phyloP scores from a whole-genome alignment of 1,139 yeast species.

The Pichia sp. region DNA sequence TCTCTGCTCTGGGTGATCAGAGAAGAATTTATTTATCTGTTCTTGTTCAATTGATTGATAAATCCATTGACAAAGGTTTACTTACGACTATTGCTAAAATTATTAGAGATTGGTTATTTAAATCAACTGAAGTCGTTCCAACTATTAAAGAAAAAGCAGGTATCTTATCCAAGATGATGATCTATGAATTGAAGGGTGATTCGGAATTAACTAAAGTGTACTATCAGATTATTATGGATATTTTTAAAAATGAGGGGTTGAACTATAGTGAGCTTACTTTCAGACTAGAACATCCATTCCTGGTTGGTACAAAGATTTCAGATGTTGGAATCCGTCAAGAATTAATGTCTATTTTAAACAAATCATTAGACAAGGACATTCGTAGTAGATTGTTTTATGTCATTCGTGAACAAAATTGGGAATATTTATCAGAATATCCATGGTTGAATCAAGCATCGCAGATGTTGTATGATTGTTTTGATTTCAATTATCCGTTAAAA shows the following conservation, averaged over 20 bases:
- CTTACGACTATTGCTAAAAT: conserved; percentile 70
- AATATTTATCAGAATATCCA: conserved; percentile 81
- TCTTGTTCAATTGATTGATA: conserved; percentile 83
- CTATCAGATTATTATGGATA: conserved; percentile 79
- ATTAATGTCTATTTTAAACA: conserved; percentile 74
- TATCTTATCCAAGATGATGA: conserved; percentile 86
- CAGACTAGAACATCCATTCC: conserved; percentile 93
- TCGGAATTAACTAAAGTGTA: conserved; percentile 72
- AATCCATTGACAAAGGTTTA: conserved; percentile 73
- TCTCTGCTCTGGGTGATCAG: conserved; percentile 84
- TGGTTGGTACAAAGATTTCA: conserved; percentile 84
- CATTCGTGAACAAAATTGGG: conserved; percentile 95
- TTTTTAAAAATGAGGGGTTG: conserved; percentile 76
- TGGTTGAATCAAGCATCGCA: conserved; percentile 96
- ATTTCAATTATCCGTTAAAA: conserved; percentile 40
- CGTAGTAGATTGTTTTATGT: conserved; percentile 78
- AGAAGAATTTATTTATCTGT: conserved; percentile 80
- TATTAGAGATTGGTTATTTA: conserved; percentile 86
- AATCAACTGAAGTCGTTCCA: conserved; percentile 71
- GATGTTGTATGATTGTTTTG: conserved; percentile 72
- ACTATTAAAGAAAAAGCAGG: conserved; percentile 97
- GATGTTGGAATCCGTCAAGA: conserved; percentile 71
- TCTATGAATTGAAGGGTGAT: conserved; percentile 84
- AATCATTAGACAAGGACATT: conserved; percentile 73
- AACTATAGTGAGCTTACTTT: conserved; percentile 87